Conservation (phyloP, 257 asterid genomes). For the Solanum acaule region DNA sequence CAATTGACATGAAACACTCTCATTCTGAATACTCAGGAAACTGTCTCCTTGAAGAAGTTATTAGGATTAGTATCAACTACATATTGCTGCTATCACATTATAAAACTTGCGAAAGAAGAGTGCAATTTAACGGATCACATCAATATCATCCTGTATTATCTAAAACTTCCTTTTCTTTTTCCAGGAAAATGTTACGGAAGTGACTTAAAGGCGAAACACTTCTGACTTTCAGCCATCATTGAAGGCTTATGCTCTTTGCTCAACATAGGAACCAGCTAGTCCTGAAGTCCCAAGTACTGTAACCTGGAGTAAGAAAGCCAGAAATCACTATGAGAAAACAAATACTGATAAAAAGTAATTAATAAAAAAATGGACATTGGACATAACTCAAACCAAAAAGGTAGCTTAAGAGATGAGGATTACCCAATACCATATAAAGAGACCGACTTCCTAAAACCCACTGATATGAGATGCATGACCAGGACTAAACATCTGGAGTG, state of each 20-base stretch:
- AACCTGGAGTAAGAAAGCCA: constrained; percentile 42
- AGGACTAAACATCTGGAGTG: not conserved
- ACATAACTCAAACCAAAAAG: not conserved
- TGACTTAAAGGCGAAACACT: not conserved
- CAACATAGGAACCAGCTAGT: constrained; percentile 90
- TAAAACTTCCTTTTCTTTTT: not conserved
- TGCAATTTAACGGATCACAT: not conserved
- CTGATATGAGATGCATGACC: not conserved
- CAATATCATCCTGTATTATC: not conserved
- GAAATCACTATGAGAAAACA: not conserved
- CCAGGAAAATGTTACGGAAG: not conserved
- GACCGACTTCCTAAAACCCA: not conserved
- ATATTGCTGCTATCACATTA: not conserved
- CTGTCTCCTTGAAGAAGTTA: not conserved
- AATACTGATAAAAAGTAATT: not conserved
- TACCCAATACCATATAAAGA: not conserved
- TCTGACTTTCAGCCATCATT: not conserved
- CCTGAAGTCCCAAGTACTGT: constrained; percentile 94
- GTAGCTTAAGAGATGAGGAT: not conserved
- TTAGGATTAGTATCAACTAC: not conserved
- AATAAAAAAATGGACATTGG: not conserved
- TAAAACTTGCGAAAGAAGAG: not conserved
- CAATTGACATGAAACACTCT: not conserved
- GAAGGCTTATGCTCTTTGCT: constrained; percentile 61
- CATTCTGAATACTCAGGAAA: not conserved